Evolutionary conservation across 129 eudicot genomes (phyloP).

Genomic region (Gnaphalium uliginosum): DNA sequence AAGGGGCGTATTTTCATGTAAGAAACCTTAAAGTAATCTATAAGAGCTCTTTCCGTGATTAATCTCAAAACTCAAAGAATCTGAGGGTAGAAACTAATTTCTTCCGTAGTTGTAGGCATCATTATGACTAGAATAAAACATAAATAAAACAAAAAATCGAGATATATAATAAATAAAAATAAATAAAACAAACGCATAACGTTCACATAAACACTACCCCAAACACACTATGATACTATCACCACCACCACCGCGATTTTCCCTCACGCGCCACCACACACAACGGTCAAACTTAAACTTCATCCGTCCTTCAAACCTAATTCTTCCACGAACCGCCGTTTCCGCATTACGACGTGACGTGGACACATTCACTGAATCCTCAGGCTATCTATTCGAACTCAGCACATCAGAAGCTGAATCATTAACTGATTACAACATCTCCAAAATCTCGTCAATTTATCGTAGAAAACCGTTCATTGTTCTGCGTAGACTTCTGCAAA

Average conservation of each 20-base stretch:
- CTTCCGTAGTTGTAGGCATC: no score
- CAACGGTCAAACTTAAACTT: constrained; percentile 8
- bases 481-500: constrained; percentile 70
- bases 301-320: constrained; percentile 10
- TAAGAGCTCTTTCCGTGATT: no score
- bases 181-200: constrained; percentile 22
- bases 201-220: constrained; percentile 16
- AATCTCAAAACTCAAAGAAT: no score
- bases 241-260: constrained; percentile 23
- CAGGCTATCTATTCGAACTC: constrained; percentile 91
- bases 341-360: constrained; percentile 37
- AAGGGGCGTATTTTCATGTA: no score
- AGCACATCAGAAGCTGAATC: constrained; percentile 74
- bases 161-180: not conserved
- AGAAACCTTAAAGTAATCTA: no score
- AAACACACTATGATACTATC: constrained; percentile 30
- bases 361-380: constrained; percentile 73
- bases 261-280: constrained; percentile 27
- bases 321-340: constrained; percentile 21
- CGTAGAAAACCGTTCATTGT: constrained; percentile 69
- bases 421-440: constrained; percentile 58
- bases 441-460: constrained; percentile 52
- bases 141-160: no score
- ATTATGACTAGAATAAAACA: no score
- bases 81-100: no score